Evolutionary conservation across 495 filamentous ascomycete genomes (phyloP).

Genomic region (Trichoderma gamsii): DNA sequence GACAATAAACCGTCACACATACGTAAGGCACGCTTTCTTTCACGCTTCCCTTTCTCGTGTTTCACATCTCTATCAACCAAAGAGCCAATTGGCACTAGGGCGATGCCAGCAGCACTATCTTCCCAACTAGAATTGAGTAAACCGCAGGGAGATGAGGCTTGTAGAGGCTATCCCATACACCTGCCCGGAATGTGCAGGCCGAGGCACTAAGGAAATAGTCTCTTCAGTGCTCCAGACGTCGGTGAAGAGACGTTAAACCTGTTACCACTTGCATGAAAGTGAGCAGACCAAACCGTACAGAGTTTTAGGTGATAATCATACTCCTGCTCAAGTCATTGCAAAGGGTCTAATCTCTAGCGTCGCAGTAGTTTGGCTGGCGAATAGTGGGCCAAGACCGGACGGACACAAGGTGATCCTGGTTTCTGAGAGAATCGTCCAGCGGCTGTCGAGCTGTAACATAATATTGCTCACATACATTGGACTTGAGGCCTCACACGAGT

Average conservation of each 20-base stretch:
- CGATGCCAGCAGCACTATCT: not conserved
- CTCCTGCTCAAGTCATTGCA: conserved; percentile 17
- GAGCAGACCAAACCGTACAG: not conserved
- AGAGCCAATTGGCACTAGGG: not conserved
- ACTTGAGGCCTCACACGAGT: not conserved
- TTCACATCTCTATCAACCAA: not conserved
- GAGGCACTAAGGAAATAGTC: not conserved
- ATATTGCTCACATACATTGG: conserved; percentile 3
- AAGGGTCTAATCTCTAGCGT: conserved; percentile 9
- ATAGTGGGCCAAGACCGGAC: not conserved
- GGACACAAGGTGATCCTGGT: conserved; percentile 5
- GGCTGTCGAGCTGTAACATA: conserved; percentile 2
- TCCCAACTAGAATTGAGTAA: not conserved
- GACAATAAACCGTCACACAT: conserved; percentile 4
- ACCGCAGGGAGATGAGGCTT: not conserved
- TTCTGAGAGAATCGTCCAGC: not conserved
- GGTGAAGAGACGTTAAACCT: conserved; percentile 5
- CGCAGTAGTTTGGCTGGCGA: conserved; percentile 7
- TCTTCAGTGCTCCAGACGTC: not conserved
- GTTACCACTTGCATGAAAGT: conserved; percentile 1
- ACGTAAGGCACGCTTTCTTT: not conserved
- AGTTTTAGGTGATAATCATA: conserved; percentile 2
- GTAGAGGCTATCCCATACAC: not conserved
- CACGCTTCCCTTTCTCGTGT: not conserved
- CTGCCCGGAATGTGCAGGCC: not conserved